A percentile compares a stretch with the other conserved stretches of the same genome.
phyloP scores from a whole-genome alignment of 306 rosid species.

The Vigna trinervia region DNA sequence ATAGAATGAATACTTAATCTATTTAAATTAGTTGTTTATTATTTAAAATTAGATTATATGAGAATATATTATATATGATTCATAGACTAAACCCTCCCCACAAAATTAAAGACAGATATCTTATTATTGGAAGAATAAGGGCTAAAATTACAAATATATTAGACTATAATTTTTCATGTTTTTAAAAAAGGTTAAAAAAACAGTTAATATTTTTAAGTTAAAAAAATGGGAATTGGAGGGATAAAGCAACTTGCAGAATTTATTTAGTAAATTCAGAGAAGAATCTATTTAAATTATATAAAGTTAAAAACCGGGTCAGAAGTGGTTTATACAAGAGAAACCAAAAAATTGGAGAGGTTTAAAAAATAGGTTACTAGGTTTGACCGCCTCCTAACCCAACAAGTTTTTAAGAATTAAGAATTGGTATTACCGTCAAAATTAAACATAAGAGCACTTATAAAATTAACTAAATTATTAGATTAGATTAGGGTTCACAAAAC shows the following conservation, averaged over 20 bases:
- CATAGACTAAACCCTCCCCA: too few relatives aligned
- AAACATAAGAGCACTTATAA: constrained; percentile 7
- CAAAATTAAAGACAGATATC: too few relatives aligned
- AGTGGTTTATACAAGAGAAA: neutral
- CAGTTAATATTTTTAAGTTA: too few relatives aligned
- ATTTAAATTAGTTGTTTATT: too few relatives aligned
- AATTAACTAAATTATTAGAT: neutral
- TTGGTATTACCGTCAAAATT: neutral
- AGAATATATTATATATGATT: too few relatives aligned
- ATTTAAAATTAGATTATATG: too few relatives aligned
- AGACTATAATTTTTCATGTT: too few relatives aligned
- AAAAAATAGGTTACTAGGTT: neutral
- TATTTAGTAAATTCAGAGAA: neutral
- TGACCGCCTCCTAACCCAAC: constrained; percentile 11
- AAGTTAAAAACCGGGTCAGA: neutral
- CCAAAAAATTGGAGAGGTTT: neutral
- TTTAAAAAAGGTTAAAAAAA: too few relatives aligned
- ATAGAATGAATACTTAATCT: too few relatives aligned
- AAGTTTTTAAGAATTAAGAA: neutral
- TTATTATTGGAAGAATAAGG: too few relatives aligned
- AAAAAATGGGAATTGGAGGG: neutral
- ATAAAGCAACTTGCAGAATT: neutral
- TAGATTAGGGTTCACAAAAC: neutral
- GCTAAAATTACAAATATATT: too few relatives aligned
- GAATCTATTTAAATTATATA: neutral